These are phyloP conservation scores for Neonothopanus nambi DNA, from an alignment of 1,284 basidiomycete species.

Conservation along the genomic window DNA sequence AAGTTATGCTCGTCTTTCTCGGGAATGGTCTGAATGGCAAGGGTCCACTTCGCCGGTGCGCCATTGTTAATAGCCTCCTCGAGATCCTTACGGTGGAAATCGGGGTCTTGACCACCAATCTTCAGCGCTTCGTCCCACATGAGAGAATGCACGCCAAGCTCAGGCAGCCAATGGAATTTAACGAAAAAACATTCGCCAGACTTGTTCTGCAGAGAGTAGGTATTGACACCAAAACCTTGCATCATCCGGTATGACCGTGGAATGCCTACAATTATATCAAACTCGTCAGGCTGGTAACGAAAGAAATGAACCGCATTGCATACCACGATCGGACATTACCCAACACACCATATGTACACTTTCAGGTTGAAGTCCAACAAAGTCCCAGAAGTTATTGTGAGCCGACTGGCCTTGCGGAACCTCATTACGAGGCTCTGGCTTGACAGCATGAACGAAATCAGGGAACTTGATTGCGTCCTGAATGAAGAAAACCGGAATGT, in stretches of 20 bases:
- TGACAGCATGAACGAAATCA: conserved; percentile 79
- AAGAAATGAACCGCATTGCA: not conserved
- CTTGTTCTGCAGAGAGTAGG: conserved; percentile 71
- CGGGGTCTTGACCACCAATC: conserved; percentile 77
- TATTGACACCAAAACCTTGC: conserved; percentile 87
- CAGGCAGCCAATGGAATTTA: conserved; percentile 84
- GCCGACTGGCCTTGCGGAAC: conserved; percentile 61
- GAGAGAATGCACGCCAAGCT: conserved; percentile 81
- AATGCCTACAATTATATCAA: conserved; percentile 45
- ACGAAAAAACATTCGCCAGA: conserved; percentile 73
- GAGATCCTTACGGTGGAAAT: conserved; percentile 82
- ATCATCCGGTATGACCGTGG: conserved; percentile 85
- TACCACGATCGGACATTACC: conserved; percentile 77
- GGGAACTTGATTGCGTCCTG: conserved; percentile 85
- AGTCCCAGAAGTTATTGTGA: conserved; percentile 90
- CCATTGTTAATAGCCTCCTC: conserved; percentile 75
- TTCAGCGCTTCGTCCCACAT: conserved; percentile 88
- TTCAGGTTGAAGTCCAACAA: conserved; percentile 67
- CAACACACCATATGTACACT: conserved; percentile 82
- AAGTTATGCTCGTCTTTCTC: conserved; percentile 70
- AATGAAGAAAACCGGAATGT: conserved; percentile 87
- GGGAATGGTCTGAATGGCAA: conserved; percentile 75
- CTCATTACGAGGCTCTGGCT: conserved; percentile 80
- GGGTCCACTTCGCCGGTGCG: conserved; percentile 70
- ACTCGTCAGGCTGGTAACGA: conserved; percentile 17